phyloP scores from a whole-genome alignment of 176 grass and related monocot genomes.

The Poa annua region DNA sequence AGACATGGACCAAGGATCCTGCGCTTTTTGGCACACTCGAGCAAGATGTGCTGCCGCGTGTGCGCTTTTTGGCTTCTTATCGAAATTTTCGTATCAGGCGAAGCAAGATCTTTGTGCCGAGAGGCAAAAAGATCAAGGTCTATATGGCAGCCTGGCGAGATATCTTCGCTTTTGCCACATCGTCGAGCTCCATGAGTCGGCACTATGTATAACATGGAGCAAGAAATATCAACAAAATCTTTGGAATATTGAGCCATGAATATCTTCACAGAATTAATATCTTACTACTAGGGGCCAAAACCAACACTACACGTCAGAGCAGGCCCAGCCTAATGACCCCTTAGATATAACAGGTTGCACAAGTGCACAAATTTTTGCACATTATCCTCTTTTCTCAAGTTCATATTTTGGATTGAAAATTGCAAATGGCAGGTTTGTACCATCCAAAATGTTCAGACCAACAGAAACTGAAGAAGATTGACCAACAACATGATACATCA shows the following conservation, averaged over 20 bases:
- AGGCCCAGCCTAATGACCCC: too few species aligned
- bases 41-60: not conserved
- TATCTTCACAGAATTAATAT: too few species aligned
- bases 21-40: slow-evolving; percentile 41
- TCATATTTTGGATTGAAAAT: not conserved
- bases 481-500: not conserved
- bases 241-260: too few species aligned
- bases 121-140: not conserved
- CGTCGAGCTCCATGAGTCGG: not conserved
- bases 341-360: not conserved
- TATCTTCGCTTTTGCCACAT: not conserved
- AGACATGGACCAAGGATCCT: slow-evolving; percentile 46
- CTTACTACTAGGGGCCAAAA: slow-evolving; percentile 85
- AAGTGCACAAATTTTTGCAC: slow-evolving; percentile 2
- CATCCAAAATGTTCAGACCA: not conserved
- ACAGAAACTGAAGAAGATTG: not conserved
- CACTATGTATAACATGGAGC: not conserved
- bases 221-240: too few species aligned
- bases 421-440: not conserved
- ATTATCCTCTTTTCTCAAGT: not conserved
- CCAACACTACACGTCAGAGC: slow-evolving; percentile 43
- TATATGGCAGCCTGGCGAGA: not conserved
- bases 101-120: slow-evolving; percentile 16
- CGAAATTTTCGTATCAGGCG: not conserved
- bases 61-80: slow-evolving; percentile 17